Evolutionary conservation across 2,329 filamentous ascomycete genomes (phyloP), one percentile per base, ranked within the genome.

Genomic region (Monosporascus sp.): DNA sequence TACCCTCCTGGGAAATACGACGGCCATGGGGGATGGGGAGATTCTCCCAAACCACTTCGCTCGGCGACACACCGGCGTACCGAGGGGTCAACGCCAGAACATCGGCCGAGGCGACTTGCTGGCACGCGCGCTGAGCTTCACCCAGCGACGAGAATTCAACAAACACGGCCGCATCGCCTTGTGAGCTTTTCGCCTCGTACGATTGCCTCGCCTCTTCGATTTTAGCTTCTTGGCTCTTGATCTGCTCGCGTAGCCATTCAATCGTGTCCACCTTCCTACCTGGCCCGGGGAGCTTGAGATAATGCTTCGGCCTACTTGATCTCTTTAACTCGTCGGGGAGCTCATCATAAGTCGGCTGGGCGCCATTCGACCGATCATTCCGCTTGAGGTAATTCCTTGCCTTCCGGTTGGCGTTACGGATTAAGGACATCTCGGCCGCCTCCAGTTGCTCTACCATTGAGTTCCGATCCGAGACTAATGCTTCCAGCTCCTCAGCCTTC

Each of bases 221-320:
- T 43, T 68, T 58, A 7, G 59, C 53, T 55, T 68, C 69, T 38
- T 73, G 67, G 19, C 65, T 59, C 51, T 70, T 70, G 51, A 93
- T 78, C 65, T 89, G 80, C 8, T 81, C 77, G 41, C 92, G 86
- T 51, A 82, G 83, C 86, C 87, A 96, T 61, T 92, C 84, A 67
- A 97, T 96, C 1, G 89, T 93, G 72, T 97, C 91, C 44, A 96
- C 90, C 71, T 91, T 84, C 76, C 84, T 86, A 57, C 89, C 89
- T 8, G 84, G 69, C 46, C 76, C 76, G 38, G 88, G 74, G 37
- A 82, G 74, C 56, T 81, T 85, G 49, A 86, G 74, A 37, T 83
- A 83, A 68, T 93, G 89, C 20, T 52, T 59, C n/a, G 65, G 60
- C 17, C 66, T 57, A 35, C 66, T 60, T 3, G 58, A 58, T 24